Evolutionary conservation across 495 filamentous ascomycete species (phyloP).

Genomic region (Paragyromitra xinjiangensis): DNA sequence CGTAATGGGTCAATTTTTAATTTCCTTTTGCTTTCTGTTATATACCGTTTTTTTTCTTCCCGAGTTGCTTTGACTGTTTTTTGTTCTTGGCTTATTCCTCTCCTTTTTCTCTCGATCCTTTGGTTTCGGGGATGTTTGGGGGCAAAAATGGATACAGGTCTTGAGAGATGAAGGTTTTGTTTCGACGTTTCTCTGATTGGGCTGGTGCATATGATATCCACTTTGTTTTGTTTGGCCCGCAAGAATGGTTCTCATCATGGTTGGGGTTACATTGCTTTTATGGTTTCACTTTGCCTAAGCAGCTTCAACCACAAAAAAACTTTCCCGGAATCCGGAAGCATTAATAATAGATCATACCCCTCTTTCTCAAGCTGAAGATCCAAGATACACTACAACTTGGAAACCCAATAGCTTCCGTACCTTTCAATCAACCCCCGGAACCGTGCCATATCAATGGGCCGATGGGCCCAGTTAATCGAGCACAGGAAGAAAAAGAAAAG

Average conservation of each 20-base stretch:
- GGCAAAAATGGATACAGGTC: constrained; percentile 23
- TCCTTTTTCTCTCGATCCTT: constrained; percentile 24
- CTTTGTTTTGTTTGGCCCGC: constrained; percentile 29
- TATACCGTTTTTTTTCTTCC: constrained; percentile 18
- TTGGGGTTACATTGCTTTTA: constrained; percentile 21
- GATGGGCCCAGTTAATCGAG: constrained; percentile 18
- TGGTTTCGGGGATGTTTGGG: constrained; percentile 25
- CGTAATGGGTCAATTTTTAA: constrained; percentile 35
- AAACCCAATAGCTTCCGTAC: constrained; percentile 41
- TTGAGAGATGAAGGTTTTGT: constrained; percentile 13
- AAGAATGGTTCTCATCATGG: not conserved
- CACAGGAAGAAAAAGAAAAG: constrained; percentile 26
- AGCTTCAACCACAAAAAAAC: constrained; percentile 21
- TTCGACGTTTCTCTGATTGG: constrained; percentile 34
- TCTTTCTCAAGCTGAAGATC: constrained; percentile 39
- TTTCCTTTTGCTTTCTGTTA: constrained; percentile 16
- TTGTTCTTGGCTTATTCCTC: not conserved
- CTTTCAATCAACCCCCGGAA: constrained; percentile 15
- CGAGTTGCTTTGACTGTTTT: constrained; percentile 3
- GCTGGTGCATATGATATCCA: constrained; percentile 16
- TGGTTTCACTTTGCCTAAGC: constrained; percentile 36
- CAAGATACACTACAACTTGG: constrained; percentile 40
- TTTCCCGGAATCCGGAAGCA: constrained; percentile 28
- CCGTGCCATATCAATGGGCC: constrained; percentile 27
- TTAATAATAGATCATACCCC: constrained; percentile 40